Evolutionary conservation across 495 filamentous ascomycete species (phyloP).

Genomic region (Penicillium herquei): DNA sequence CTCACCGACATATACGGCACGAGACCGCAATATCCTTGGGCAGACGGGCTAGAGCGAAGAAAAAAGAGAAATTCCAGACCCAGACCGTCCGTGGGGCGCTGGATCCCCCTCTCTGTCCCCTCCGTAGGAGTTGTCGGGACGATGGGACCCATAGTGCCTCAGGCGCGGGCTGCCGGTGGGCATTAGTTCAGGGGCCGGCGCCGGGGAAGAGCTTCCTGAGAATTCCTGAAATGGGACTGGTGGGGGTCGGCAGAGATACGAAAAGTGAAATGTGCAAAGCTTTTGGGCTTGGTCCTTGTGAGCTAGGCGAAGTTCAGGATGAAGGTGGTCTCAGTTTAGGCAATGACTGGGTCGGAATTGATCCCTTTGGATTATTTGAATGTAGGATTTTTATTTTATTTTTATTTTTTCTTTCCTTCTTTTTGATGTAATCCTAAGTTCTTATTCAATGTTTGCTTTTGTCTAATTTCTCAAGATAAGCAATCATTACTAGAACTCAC

Average conservation of each 20-base stretch:
- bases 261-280: background rate
- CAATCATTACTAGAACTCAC: too few relatives aligned
- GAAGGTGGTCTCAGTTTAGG: background rate
- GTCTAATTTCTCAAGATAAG: too few relatives aligned
- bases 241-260: too few relatives aligned
- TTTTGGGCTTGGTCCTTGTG: background rate
- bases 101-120: background rate
- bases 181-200: constrained; percentile 31
- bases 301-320: background rate
- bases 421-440: too few relatives aligned
- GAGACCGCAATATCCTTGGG: background rate
- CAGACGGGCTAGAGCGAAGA: background rate
- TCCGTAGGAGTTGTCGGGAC: constrained; percentile 27
- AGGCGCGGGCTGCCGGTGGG: constrained; percentile 16
- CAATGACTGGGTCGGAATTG: constrained; percentile 17
- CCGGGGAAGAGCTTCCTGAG: constrained; percentile 30
- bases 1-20: constrained; percentile 23
- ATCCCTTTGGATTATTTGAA: constrained; percentile 13
- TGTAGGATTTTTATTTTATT: constrained; percentile 14
- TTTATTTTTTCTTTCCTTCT: too few relatives aligned
- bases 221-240: constrained; percentile 22
- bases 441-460: too few relatives aligned
- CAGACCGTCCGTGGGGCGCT: constrained; percentile 19
- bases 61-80: constrained; percentile 16
- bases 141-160: constrained; percentile 19